These are phyloP conservation scores for Clonostachys rosea DNA, from an alignment of 2,329 filamentous ascomycete species.

Conservation along the genomic window DNA sequence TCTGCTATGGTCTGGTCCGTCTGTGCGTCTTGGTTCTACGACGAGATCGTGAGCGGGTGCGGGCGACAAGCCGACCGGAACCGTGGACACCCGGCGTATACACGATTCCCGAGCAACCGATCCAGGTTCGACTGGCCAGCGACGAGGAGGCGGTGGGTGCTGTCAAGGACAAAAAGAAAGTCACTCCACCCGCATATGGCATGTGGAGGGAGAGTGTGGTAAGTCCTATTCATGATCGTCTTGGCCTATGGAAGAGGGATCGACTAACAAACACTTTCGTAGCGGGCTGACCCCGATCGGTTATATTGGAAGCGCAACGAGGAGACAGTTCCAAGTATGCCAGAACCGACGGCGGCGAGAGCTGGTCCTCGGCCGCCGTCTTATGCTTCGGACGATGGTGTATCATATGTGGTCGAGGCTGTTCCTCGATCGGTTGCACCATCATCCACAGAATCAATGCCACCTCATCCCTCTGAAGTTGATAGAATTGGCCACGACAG, in stretches of 20 bases:
- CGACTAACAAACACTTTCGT: conserved; percentile 1
- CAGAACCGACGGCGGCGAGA: conserved; percentile 9
- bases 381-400: conserved; percentile 71
- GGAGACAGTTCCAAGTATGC: conserved; percentile 3
- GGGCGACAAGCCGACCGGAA: conserved; percentile 21
- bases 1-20: conserved; percentile 73
- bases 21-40: conserved; percentile 63
- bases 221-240: conserved; percentile 27
- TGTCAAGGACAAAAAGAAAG: conserved; percentile 49
- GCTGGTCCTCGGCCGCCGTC: conserved; percentile 58
- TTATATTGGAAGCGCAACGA: conserved; percentile 75
- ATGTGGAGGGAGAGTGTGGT: conserved; percentile 80
- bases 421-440: conserved; percentile 53
- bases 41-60: conserved; percentile 24
- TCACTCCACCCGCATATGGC: conserved; percentile 78
- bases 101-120: conserved; percentile 66
- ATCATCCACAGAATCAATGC: conserved; percentile 34
- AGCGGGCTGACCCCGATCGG: conserved; percentile 75
- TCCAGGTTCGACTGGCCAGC: conserved; percentile 68
- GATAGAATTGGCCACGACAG: neutral
- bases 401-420: conserved; percentile 67
- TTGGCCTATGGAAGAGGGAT: neutral
- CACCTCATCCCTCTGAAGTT: conserved; percentile 42
- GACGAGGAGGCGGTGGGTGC: conserved; percentile 66
- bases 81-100: conserved; percentile 58